Evolutionary conservation across 768 basidiomycete species (phyloP).

Genomic region (Nevesoporus exiguus): DNA sequence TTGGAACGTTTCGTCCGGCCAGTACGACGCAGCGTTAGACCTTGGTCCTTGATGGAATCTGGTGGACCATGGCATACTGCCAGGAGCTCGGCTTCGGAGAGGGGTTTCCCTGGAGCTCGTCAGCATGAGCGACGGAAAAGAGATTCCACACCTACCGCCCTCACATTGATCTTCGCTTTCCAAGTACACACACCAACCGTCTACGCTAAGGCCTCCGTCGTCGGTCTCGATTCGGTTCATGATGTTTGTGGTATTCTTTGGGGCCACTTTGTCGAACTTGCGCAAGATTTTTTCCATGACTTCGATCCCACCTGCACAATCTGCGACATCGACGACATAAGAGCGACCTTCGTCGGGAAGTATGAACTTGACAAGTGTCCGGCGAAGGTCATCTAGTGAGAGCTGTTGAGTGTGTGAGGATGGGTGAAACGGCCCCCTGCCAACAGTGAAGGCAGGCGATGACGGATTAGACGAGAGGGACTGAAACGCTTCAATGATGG

Average conservation of each 20-base stretch:
- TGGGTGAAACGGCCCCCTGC: constrained; percentile 58
- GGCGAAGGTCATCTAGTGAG: constrained; percentile 73
- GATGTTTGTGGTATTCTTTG: constrained; percentile 39
- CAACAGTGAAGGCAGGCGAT: constrained; percentile 54
- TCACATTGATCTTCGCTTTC: constrained; percentile 55
- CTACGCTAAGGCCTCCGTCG: constrained; percentile 74
- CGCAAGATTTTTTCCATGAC: constrained; percentile 85
- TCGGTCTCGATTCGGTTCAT: constrained; percentile 60
- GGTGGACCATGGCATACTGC: constrained; percentile 79
- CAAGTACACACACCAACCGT: constrained; percentile 86
- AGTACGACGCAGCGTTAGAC: constrained; percentile 67
- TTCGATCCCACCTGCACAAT: constrained; percentile 79
- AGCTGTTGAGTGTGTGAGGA: constrained; percentile 40
- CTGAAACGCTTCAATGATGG: constrained; percentile 65
- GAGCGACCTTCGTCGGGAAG: constrained; percentile 79
- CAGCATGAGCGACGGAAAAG: background rate
- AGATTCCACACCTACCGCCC: constrained; percentile 38
- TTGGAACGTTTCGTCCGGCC: constrained; percentile 39
- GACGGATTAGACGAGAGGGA: constrained; percentile 36
- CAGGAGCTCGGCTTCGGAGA: constrained; percentile 79
- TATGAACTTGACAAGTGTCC: constrained; percentile 85
- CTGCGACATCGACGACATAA: constrained; percentile 74
- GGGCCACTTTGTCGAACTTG: constrained; percentile 73
- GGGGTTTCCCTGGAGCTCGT: constrained; percentile 52
- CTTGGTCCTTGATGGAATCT: constrained; percentile 75